Percentiles rank a stretch among this genome's conserved stretches.
Conservation (phyloP, 2,329 filamentous ascomycete species). For the Dothideomycetidae sp. region DNA sequence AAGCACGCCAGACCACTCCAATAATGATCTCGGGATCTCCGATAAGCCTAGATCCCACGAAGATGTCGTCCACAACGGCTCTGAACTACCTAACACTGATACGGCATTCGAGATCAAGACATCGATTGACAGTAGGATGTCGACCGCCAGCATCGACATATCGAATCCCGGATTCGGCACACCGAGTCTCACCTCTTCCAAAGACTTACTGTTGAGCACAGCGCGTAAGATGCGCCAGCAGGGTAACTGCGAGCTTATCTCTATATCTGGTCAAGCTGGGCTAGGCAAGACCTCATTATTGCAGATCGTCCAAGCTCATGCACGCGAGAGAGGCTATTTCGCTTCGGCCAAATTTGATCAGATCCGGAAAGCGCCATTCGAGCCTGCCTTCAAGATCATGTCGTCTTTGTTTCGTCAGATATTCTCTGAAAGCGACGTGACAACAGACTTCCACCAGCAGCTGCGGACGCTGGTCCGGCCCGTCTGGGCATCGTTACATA, state of each 20-base stretch:
- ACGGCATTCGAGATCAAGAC: slow-evolving; percentile 9
- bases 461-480: slow-evolving; percentile 41
- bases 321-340: slow-evolving; percentile 46
- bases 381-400: slow-evolving; percentile 46
- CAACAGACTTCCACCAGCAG: slow-evolving; percentile 45
- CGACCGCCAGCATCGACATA: slow-evolving; percentile 7
- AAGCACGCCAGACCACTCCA: slow-evolving; percentile 5
- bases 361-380: slow-evolving; percentile 44
- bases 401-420: slow-evolving; percentile 49
- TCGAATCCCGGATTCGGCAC: not conserved
- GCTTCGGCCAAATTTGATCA: slow-evolving; percentile 47
- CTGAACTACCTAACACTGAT: not conserved
- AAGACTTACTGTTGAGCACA: slow-evolving; percentile 22
- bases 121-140: slow-evolving; percentile 12
- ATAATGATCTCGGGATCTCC: slow-evolving; percentile 4
- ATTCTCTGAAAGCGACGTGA: slow-evolving; percentile 49
- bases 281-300: slow-evolving; percentile 48
- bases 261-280: slow-evolving; percentile 42
- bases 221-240: slow-evolving; percentile 36
- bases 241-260: slow-evolving; percentile 46
- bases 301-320: slow-evolving; percentile 42
- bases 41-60: slow-evolving; percentile 2
- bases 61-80: slow-evolving; percentile 1
- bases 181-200: slow-evolving; percentile 1
- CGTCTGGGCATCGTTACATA: slow-evolving; percentile 43